Evolutionary conservation across 2,329 filamentous ascomycete genomes (phyloP), one percentile per base, ranked within the genome.

Genomic region (Paracamarosporium sp.): DNA sequence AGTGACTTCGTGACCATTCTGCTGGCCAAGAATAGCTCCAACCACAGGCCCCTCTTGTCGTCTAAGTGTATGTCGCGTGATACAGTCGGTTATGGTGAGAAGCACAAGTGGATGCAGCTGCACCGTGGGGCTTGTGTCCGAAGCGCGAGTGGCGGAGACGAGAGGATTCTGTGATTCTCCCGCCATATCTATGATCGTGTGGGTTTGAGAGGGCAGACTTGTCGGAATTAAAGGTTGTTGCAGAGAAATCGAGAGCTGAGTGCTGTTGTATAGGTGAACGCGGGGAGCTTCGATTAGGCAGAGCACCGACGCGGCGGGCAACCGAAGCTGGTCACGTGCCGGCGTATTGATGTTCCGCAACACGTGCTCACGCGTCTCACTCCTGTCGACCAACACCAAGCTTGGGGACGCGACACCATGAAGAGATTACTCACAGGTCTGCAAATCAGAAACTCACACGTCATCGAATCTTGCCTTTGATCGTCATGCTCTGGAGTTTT

Each of bases 21-120:
- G 93, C 72, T 95, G 91, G 15, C 95, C 95, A 5, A 99, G 80
- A n/a, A 99, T 83, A 51, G 90, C 93, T 55, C 95, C 95, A 3
- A 94, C 86, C 17, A 97, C 85, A 15, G 93, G 92, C 0, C 91
- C 91, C 17, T 82, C 76, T 68, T 93, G 88, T 51, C 87, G 82
- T 57, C 95, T 88, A 55, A 97, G 84, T 1, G 89, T 91, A 77
- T 97, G 93, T 59, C 95, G 88, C 57, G 94, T 96, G 76, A 98
- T 93, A 76, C 96, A 96, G 78, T 99, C 95, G 67, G 94, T 97
- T 70, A 99, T 95, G 64, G 91, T 96, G 79, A 99, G 91, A 65
- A 98, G 90, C 51, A 97, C 93, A 47, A 99, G 88, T 25, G 95
- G 95, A 72, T 99, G 95, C 17, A 99, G 87, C 67, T 93, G 88